phyloP scores from a whole-genome alignment of 306 rosid genomes.

The Acmispon strigosus region DNA sequence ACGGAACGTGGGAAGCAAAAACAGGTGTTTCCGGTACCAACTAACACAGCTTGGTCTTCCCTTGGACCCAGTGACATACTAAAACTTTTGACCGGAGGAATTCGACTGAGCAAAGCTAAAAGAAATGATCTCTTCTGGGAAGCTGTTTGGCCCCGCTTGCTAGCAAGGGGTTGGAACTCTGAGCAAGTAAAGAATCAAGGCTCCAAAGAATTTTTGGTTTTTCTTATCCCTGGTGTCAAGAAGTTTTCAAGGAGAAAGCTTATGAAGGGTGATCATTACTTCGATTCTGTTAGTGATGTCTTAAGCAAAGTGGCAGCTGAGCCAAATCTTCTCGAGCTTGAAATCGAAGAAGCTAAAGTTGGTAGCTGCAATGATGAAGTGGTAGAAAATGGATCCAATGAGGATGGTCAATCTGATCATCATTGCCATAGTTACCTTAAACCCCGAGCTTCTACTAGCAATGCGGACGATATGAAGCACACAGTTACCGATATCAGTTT shows the following conservation, averaged over 20 bases:
- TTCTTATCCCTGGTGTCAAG: conserved; percentile 66
- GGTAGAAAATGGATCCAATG: conserved; percentile 39
- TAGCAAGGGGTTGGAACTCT: conserved; percentile 81
- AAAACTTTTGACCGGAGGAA: conserved; percentile 55
- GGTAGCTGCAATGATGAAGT: conserved; percentile 33
- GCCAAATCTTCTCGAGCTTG: conserved; percentile 66
- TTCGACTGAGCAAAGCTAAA: conserved; percentile 62
- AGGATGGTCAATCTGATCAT: conserved; percentile 31
- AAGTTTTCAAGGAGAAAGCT: conserved; percentile 66
- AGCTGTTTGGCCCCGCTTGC: conserved; percentile 91
- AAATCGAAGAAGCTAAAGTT: conserved; percentile 40
- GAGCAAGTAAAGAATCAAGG: conserved; percentile 62
- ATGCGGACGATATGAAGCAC: conserved; percentile 31
- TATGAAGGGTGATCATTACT: conserved; percentile 69
- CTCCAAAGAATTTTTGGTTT: conserved; percentile 46
- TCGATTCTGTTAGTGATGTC: conserved; percentile 70
- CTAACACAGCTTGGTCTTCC: conserved; percentile 55
- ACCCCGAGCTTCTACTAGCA: conserved; percentile 41
- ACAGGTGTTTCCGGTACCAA: conserved; percentile 23
- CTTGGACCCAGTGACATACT: conserved; percentile 56
- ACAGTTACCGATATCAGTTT: conserved; percentile 53
- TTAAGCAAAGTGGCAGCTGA: conserved; percentile 71
- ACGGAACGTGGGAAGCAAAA: conserved; percentile 47
- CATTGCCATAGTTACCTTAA: conserved; percentile 61
- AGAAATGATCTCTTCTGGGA: conserved; percentile 76